Evolutionary conservation across 1,284 basidiomycete genomes (phyloP), one percentile per base, ranked within the genome.

Genomic region (Microbotryomycetes sp.): DNA sequence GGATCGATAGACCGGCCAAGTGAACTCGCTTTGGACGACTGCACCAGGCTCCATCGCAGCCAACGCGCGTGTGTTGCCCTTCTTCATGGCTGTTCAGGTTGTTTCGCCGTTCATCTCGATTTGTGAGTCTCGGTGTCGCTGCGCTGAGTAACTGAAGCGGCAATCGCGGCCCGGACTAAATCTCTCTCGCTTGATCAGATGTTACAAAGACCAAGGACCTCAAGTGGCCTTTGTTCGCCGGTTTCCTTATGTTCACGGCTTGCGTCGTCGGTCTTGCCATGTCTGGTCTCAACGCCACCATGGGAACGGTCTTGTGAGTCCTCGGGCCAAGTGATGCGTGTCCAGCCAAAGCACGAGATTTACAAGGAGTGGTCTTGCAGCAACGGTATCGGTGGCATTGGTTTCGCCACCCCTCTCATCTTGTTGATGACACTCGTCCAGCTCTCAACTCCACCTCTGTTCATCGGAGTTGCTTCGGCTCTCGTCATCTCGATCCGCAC

Each of bases 391-490:
- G 63, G 49, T 29, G 63, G 63, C 14, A 36, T 64, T 36, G 63
- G 63, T 6, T 64, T 64, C 54, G 48, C 59, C 19, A 59, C 63
- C 9, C 63, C 63, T 22, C 55, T 64, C n/a, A 59, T 62, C 30
- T 50, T 64, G 32, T 47, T 64, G 49, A 54, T 60, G 28, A 46
- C 63, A 31, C 22, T 64, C 14, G 59, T 64, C 12, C 63, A 64
- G 50, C 50, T 61, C n/a, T 61, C 59, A 19, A 54, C 63, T 1
- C 63, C 63, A 1, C 63, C 63, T 12, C 57, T 60, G 26, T 61
- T 64, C 54, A 64, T 64, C 47, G 63, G 57, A 5, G 52, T 60
- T 19, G 63, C 63, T 14, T 60, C 63, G 6, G 55, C 55, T 49
- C 26, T 57, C 6, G 42, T 36, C 30, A 58, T 58, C 51, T 52